These are phyloP conservation scores for Liquidambar formosana DNA, from an alignment of 164 flowering plant species.

Conservation along the genomic window DNA sequence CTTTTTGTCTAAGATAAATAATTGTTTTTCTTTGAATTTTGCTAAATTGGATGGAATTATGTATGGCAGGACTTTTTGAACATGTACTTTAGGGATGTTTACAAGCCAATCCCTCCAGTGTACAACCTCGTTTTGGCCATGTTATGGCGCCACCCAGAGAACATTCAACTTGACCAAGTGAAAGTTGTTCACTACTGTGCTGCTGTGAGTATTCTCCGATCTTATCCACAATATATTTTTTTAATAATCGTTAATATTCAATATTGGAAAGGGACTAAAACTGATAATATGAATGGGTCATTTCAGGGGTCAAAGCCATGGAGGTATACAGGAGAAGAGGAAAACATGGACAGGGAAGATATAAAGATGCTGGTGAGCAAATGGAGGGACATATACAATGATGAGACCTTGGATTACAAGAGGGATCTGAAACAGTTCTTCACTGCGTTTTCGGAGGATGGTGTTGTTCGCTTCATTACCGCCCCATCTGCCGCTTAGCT, in stretches of 20 bases:
- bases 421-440: background rate
- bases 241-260: too few species aligned
- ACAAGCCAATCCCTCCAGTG: constrained; percentile 30
- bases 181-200: constrained; percentile 42
- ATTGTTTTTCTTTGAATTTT: too few species aligned
- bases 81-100: constrained; percentile 26
- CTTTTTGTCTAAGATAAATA: too few species aligned
- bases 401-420: constrained; percentile 3
- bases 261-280: too few species aligned
- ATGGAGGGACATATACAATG: constrained; percentile 7
- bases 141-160: constrained; percentile 43
- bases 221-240: too few species aligned
- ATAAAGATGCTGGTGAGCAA: constrained; percentile 6
- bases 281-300: too few species aligned
- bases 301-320: constrained; percentile 8
- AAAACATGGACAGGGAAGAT: constrained; percentile 8
- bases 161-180: constrained; percentile 26
- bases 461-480: too few species aligned
- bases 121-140: constrained; percentile 43
- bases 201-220: constrained; percentile 25
- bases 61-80: constrained; percentile 22
- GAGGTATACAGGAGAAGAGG: constrained; percentile 11
- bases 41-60: background rate
- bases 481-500: too few species aligned
- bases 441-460: too few species aligned